Evolutionary conservation across 2,329 filamentous ascomycete species (phyloP), one percentile per base, ranked within the genome.

Genomic region (Aspergillus thermomutatus): DNA sequence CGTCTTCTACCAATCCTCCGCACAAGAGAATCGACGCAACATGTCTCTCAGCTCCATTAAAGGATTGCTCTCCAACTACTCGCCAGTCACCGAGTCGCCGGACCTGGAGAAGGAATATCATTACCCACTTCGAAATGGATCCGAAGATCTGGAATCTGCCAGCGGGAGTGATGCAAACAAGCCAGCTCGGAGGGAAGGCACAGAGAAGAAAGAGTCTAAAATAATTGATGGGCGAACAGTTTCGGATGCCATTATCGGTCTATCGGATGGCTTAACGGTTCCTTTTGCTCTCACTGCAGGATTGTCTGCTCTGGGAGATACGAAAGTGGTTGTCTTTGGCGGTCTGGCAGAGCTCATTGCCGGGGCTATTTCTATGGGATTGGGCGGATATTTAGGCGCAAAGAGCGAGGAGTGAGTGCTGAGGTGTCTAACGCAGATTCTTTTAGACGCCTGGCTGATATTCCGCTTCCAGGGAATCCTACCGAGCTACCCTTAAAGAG

Each of bases 241-340:
- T 8, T 76, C 73, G 48, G 86, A 90, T 71, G 80, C 86, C 60
- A 91, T 89, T 58, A 87, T 92, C 63, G 89, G 89, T 53, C 86
- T 92, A 64, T 87, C 89, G 0, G 89, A 92, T 67, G 89, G 89
- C 17, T 80, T 92, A 64, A 92, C 89, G 0, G 89, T 92, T 0
- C 89, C 89, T 0, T 92, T 92, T 64, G 89, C 89, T 17, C 78
- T 92, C 40, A 91, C 88, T 0, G 89, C 90, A 0, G 89, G 89
- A 14, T 79, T 92, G 52, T 75, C 70, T 7, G 76, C 76, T 2
- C 77, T 89, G 48, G 86, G 86, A n/a, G 80, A 84, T 68, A 86
- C 85, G 31, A 82, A 80, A 50, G 82, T 88, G 3, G 86, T 89
- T 61, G 84, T 93, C 57, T 84, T 88, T 61, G 89, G 87, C 52